Base-by-base conservation (phyloP, 495 filamentous ascomycete species). In the Cercophora newfieldiana region DNA sequence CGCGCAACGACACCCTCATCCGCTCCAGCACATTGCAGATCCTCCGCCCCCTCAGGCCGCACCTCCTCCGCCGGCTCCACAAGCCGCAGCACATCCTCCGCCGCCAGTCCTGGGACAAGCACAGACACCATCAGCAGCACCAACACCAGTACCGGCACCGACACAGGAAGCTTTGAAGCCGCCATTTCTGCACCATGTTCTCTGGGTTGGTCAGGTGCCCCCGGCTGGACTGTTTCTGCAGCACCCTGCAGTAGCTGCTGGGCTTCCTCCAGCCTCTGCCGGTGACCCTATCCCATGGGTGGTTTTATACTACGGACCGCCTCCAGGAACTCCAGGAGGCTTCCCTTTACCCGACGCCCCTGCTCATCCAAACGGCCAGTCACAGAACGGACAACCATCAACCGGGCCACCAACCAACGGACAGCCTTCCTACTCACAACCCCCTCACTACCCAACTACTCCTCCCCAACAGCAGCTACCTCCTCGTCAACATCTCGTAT, bases 161-260 rank as follows among this genome's bases (percentile, higher is more conserved):
- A 21, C 44, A 24, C 24, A 1, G 3, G 33, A n/a, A 28, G n/a
- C 47, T 24, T 22, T 22, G 12, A 21, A 19, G 10, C 25, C 26
- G 3, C 54, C 54, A 29, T 44, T 57, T 18, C 59, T 19, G 14
- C 25, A 61, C 18, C 59, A 61, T 50, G 59, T 61, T 10, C 12
- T 29, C 22, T 61, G 28, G 7, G 59, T 51, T 18, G 59, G 59
- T 1, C 59, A 16, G 6, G 7, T 61, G 18, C 47, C 59, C 8
- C 37, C 33, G 6, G 14, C 16, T 16, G 59, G 59, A 21, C 21
- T 26, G 24, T 61, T 28, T n/a, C 16, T 61, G 7, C 26, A 61
- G 6, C 59, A 61, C n/a, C 59, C 59, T 4, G 47, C 59, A 14
- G n/a, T n/a, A n/a, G 47, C 30, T 22, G 59, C 12, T 7, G 29